Evolutionary conservation across 192 early-diverging fungal genomes (phyloP).

Genomic region (Entomortierella lignicola): DNA sequence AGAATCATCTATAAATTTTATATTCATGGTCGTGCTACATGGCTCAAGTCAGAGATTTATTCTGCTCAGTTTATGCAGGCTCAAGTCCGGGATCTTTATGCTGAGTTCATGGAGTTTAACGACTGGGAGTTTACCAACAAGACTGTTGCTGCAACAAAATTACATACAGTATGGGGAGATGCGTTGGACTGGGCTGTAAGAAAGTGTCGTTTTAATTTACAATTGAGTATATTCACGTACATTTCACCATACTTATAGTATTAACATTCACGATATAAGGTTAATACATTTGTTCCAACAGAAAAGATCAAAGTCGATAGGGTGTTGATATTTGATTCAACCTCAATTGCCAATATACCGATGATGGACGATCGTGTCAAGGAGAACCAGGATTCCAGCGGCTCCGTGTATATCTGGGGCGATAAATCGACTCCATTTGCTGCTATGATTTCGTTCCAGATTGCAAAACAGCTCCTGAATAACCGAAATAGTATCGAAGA

Average conservation of each 20-base stretch:
- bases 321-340: slow-evolving; percentile 51
- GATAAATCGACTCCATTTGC: slow-evolving; percentile 23
- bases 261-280: slow-evolving; percentile 9
- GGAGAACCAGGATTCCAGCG: background rate
- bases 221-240: too few relatives aligned
- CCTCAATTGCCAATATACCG: slow-evolving; percentile 33
- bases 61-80: slow-evolving; percentile 35
- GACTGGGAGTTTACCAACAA: slow-evolving; percentile 50
- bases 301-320: slow-evolving; percentile 43
- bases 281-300: slow-evolving; percentile 35
- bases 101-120: slow-evolving; percentile 66
- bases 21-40: slow-evolving; percentile 39
- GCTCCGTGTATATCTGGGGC: slow-evolving; percentile 41
- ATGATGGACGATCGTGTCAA: slow-evolving; percentile 22
- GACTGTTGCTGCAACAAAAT: slow-evolving; percentile 13
- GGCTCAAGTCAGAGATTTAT: slow-evolving; percentile 19
- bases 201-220: background rate
- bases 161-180: slow-evolving; percentile 40
- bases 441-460: slow-evolving; percentile 29
- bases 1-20: slow-evolving; percentile 60
- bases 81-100: slow-evolving; percentile 46
- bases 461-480: slow-evolving; percentile 23
- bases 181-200: slow-evolving; percentile 51
- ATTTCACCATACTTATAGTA: background rate
- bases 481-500: slow-evolving; percentile 12